phyloP scores from a whole-genome alignment of 805 yeast genomes.

The Spathaspora passalidarum region DNA sequence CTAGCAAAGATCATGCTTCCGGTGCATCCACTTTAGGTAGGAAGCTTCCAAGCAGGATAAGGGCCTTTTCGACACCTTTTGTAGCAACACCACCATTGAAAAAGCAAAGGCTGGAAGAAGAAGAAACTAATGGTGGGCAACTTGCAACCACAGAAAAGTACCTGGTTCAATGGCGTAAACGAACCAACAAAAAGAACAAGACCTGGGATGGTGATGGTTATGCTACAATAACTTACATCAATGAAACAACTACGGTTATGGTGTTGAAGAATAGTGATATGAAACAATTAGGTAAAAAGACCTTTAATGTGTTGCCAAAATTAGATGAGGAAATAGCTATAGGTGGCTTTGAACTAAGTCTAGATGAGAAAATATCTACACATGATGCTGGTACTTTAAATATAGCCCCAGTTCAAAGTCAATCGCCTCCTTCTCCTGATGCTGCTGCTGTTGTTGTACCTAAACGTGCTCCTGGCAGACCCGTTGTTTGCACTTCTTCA shows the following conservation, averaged over 20 bases:
- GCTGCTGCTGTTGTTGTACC: not conserved
- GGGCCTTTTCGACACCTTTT: not conserved
- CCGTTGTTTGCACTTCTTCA: not conserved
- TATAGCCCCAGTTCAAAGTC: not conserved
- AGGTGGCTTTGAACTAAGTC: constrained; percentile 61
- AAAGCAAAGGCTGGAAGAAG: not conserved
- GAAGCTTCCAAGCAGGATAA: not conserved
- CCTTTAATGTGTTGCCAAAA: constrained; percentile 7
- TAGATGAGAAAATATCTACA: constrained; percentile 44
- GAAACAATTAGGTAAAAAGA: constrained; percentile 18
- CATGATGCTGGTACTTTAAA: not conserved
- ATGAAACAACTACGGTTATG: constrained; percentile 11
- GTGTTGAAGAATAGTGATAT: constrained; percentile 25
- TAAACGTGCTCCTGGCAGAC: not conserved
- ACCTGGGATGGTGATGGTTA: constrained; percentile 94
- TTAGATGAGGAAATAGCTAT: constrained; percentile 35
- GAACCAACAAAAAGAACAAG: constrained; percentile 73
- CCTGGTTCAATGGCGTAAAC: constrained; percentile 65
- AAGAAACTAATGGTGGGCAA: not conserved
- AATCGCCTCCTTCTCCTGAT: not conserved
- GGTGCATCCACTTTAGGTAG: not conserved
- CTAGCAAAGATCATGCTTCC: not conserved
- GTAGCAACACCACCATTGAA: not conserved
- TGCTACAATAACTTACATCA: constrained; percentile 28
- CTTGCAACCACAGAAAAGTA: constrained; percentile 11